Conservation (phyloP, 1,284 basidiomycete genomes). For the Limonomyces culmigenus region DNA sequence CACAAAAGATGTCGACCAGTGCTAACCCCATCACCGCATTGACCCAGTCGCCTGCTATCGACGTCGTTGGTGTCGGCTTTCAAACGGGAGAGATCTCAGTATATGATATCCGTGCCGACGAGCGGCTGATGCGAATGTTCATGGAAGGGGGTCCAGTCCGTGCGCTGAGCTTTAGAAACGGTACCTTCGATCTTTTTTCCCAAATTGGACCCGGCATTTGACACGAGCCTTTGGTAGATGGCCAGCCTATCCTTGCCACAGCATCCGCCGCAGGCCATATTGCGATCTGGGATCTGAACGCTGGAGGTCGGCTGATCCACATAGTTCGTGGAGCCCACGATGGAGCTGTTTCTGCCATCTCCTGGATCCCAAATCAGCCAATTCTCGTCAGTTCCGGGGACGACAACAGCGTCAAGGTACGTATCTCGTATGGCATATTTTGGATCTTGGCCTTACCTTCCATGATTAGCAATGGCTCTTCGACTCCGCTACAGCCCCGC, state of each 20-base stretch:
- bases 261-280: constrained; percentile 78
- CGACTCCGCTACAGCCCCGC: constrained; percentile 76
- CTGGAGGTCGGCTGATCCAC: constrained; percentile 68
- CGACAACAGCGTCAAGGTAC: constrained; percentile 86
- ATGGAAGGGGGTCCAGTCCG: constrained; percentile 73
- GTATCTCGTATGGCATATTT: constrained; percentile 6
- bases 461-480: constrained; percentile 85
- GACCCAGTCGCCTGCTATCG: constrained; percentile 88
- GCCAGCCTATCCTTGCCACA: constrained; percentile 74
- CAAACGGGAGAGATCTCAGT: constrained; percentile 77
- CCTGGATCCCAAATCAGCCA: constrained; percentile 87
- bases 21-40: constrained; percentile 53
- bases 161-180: constrained; percentile 76
- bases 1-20: constrained; percentile 7
- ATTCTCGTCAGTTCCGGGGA: constrained; percentile 76
- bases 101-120: constrained; percentile 82
- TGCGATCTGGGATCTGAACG: constrained; percentile 81
- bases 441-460: background rate
- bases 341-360: constrained; percentile 58
- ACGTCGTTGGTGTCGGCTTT: constrained; percentile 87
- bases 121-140: constrained; percentile 74
- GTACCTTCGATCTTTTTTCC: constrained; percentile 23
- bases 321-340: constrained; percentile 80
- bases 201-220: background rate
- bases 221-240: constrained; percentile 28